Evolutionary conservation across 2,329 filamentous ascomycete genomes (phyloP).

Genomic region (Arthrinium phaeospermum): DNA sequence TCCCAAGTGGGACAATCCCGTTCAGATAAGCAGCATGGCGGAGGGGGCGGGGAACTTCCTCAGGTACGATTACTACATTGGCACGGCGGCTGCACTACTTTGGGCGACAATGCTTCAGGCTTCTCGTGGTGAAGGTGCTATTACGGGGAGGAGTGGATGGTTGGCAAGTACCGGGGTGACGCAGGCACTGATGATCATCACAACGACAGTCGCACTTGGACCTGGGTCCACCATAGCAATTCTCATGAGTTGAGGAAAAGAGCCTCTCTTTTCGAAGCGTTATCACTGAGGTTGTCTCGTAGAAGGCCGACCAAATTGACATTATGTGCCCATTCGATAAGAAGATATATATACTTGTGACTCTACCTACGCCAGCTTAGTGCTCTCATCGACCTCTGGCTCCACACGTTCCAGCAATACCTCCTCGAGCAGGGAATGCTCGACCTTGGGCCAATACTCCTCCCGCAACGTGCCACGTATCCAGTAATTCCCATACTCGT

Average conservation of each 20-base stretch:
- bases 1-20: neutral
- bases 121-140: neutral
- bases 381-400: no score
- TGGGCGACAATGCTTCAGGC: neutral
- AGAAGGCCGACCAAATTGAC: no score
- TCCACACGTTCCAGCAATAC: neutral
- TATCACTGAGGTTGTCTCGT: no score
- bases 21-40: neutral
- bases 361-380: neutral
- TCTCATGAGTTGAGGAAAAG: neutral
- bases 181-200: neutral
- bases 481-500: slow-evolving; percentile 37
- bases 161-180: neutral
- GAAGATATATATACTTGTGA: neutral
- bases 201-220: neutral
- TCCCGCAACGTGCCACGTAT: slow-evolving; percentile 19
- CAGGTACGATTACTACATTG: neutral
- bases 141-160: neutral
- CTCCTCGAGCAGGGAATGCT: neutral
- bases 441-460: neutral
- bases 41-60: neutral
- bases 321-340: no score
- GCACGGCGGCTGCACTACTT: neutral
- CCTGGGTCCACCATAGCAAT: neutral
- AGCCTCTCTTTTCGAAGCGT: neutral